These are phyloP conservation scores for Colletotrichum gloeosporioides DNA, from an alignment of 2,329 filamentous ascomycete genomes.

Conservation along the genomic window DNA sequence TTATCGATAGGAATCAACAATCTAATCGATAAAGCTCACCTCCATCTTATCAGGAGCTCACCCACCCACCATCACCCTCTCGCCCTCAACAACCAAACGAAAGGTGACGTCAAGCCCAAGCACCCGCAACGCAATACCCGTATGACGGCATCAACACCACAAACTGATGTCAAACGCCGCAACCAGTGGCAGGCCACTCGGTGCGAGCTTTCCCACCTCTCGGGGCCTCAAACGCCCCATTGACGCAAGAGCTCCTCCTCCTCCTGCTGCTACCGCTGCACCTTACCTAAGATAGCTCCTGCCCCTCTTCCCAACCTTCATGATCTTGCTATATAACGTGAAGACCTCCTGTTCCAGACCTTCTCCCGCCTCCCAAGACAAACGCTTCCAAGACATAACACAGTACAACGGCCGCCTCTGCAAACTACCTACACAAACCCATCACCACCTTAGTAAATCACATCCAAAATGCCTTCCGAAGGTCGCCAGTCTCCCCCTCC, in stretches of 20 bases:
- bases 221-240: not conserved
- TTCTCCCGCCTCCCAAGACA: not conserved
- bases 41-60: not conserved
- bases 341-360: not conserved
- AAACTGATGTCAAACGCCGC: conserved; percentile 20
- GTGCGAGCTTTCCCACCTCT: not conserved
- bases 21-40: not conserved
- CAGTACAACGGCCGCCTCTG: not conserved
- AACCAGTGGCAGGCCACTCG: not conserved
- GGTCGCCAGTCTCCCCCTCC: conserved; percentile 82
- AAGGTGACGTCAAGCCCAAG: conserved; percentile 16
- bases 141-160: conserved; percentile 20
- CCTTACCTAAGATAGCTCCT: not conserved
- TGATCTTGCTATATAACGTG: not conserved
- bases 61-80: not conserved
- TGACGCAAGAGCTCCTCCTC: conserved; percentile 16
- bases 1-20: not conserved
- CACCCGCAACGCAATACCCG: not conserved
- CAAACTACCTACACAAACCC: not conserved
- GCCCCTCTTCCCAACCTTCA: not conserved
- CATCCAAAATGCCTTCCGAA: conserved; percentile 64
- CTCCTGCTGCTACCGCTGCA: not conserved
- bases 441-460: conserved; percentile 24
- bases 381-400: not conserved
- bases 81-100: not conserved